phyloP scores from a whole-genome alignment of 2,329 filamentous ascomycete genomes.

The Lachnellula cervina region DNA sequence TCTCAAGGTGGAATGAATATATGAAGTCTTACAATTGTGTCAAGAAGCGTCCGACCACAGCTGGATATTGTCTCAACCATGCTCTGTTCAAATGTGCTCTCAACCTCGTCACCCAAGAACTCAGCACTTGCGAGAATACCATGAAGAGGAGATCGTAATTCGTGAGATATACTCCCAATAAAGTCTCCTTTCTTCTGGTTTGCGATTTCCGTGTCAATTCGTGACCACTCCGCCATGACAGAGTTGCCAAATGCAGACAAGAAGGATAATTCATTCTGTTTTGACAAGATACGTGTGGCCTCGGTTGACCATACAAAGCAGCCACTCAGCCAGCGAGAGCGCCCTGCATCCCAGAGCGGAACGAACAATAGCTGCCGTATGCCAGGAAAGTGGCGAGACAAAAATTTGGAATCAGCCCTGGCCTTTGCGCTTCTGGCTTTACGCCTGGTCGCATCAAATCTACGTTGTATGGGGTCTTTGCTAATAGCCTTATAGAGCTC shows the following conservation, averaged over 20 bases:
- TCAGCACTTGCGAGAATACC: constrained; percentile 51
- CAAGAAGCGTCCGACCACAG: constrained; percentile 35
- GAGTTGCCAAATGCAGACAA: constrained; percentile 42
- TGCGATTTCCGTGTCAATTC: constrained; percentile 48
- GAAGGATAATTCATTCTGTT: constrained; percentile 35
- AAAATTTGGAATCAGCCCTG: constrained; percentile 28
- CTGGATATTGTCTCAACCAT: constrained; percentile 35
- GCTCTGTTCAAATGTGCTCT: constrained; percentile 27
- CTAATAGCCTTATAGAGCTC: constrained; percentile 21
- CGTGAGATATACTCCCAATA: constrained; percentile 55
- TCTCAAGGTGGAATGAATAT: no score
- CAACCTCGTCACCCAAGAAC: constrained; percentile 41
- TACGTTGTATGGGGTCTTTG: constrained; percentile 1
- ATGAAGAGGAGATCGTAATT: constrained; percentile 51
- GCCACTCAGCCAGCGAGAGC: constrained; percentile 44
- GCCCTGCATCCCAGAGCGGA: constrained; percentile 45
- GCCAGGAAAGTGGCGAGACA: constrained; percentile 38
- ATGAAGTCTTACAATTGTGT: constrained; percentile 31
- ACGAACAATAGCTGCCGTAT: constrained; percentile 45
- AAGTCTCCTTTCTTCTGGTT: constrained; percentile 53
- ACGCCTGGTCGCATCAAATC: constrained; percentile 10
- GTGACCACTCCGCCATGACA: constrained; percentile 50
- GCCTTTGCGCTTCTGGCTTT: constrained; percentile 13
- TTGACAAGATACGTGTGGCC: constrained; percentile 31
- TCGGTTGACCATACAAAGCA: constrained; percentile 43